Evolutionary conservation across 257 asterid genomes (phyloP), one percentile per base, ranked within the genome.

Genomic region (Nicotiana tomentosiformis): DNA sequence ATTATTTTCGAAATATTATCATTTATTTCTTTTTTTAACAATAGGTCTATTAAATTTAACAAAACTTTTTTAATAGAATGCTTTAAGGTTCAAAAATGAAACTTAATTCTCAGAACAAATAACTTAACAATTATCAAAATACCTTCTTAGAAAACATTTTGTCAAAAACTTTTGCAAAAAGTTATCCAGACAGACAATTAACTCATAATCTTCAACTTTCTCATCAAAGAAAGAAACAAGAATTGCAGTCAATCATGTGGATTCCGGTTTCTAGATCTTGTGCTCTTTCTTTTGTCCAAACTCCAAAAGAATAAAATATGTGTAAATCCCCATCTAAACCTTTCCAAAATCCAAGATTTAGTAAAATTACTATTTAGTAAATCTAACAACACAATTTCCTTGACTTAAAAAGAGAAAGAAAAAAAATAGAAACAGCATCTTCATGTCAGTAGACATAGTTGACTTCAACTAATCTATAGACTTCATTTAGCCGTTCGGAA

Each of bases 401-500:
- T 70, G 33, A 70, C 58, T 12, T n/a, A 46, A 43, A 10, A 39
- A 5, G 0, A 5, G 0, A 12, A 3, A 49, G 6, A 8, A 1
- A 20, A 46, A 49, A 26, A 74, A 7, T 26, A 76, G 17, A 51
- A 76, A 76, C 65, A 76, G 39, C 80, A 76, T 76, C 80, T 76
- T 51, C 80, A 76, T 51, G 29, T 51, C 80, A 51, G 80, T 26
- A 74, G 58, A 51, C 2, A 58, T 8, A 4, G 80, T 26, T 51
- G 80, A 76, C 80, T 76, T 51, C 9, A 76, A 26, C 16, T 46
- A 49, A 76, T 76, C 5, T 46, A 43, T 11, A 39, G 20, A 79
- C 76, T 79, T 60, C 20, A 78, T 33, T 78, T 78, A 57, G 69
- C 69, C 82, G 69, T 78, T 79, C 76, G 76, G 83, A 79, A 61